Percentiles rank a stretch among this genome's conserved stretches.
Evolutionary conservation across 2,329 filamentous ascomycete genomes (phyloP).

Genomic region (Talaromyces islandicus): DNA sequence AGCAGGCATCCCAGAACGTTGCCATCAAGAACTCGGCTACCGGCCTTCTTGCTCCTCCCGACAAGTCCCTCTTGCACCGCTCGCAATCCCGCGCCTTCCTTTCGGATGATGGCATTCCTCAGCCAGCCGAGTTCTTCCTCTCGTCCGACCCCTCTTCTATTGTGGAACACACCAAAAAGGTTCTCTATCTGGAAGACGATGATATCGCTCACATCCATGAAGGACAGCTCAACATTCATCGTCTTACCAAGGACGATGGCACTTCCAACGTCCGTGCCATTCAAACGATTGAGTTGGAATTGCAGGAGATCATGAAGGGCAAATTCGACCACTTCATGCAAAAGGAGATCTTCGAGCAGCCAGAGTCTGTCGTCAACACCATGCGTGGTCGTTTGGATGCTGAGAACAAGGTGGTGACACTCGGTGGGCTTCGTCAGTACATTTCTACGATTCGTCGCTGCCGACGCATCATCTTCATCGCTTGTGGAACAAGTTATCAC

Average conservation of each 20-base stretch:
- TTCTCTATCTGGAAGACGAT: conserved; percentile 98
- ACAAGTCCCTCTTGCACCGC: conserved; percentile 97
- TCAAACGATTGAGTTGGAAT: conserved; percentile 96
- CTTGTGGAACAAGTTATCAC: conserved; percentile 96
- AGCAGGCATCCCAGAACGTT: conserved; percentile 92
- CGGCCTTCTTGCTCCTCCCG: conserved; percentile 74
- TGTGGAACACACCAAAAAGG: conserved; percentile 99
- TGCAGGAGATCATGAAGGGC: conserved; percentile 99
- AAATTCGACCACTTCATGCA: conserved; percentile 99
- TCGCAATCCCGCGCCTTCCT: conserved; percentile 98
- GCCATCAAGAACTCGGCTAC: conserved; percentile 84
- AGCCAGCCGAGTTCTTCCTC: conserved; percentile 98
- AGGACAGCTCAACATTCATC: conserved; percentile 97
- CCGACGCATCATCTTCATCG: conserved; percentile 97
- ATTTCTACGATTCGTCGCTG: conserved; percentile 94
- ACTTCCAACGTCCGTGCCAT: conserved; percentile 96
- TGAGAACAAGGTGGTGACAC: conserved; percentile 88
- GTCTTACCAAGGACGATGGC: conserved; percentile 92
- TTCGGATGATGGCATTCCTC: conserved; percentile 94
- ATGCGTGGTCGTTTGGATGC: conserved; percentile 98
- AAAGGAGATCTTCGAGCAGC: conserved; percentile 99
- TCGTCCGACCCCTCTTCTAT: conserved; percentile 98
- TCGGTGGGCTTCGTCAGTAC: conserved; percentile 93
- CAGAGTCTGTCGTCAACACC: conserved; percentile 97
- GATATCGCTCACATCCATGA: conserved; percentile 99